Evolutionary conservation across 1,284 basidiomycete genomes (phyloP).

Genomic region (Mycena citricolor): DNA sequence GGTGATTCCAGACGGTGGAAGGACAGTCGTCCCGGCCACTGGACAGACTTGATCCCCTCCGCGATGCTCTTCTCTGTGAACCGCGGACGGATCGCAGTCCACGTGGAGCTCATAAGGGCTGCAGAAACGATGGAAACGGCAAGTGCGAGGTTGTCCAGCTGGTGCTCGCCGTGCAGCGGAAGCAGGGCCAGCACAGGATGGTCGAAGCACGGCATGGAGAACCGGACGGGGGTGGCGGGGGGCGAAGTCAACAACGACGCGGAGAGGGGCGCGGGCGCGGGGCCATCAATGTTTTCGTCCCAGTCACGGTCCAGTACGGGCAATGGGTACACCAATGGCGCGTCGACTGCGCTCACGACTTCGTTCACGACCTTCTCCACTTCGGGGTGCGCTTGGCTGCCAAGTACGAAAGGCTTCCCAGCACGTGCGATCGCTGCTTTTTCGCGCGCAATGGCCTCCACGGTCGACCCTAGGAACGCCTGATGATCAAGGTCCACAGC

Average conservation of each 20-base stretch:
- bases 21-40: slow-evolving; percentile 86
- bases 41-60: slow-evolving; percentile 56
- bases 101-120: slow-evolving; percentile 49
- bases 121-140: slow-evolving; percentile 67
- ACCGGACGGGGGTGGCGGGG: slow-evolving; percentile 43
- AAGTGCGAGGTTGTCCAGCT: slow-evolving; percentile 77
- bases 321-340: slow-evolving; percentile 39
- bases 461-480: slow-evolving; percentile 78
- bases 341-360: slow-evolving; percentile 41
- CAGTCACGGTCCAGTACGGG: slow-evolving; percentile 33
- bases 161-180: slow-evolving; percentile 79
- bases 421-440: slow-evolving; percentile 82
- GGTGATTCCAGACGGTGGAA: slow-evolving; percentile 46
- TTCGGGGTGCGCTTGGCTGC: slow-evolving; percentile 58
- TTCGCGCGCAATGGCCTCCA: slow-evolving; percentile 76
- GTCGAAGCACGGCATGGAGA: slow-evolving; percentile 42
- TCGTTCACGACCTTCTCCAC: slow-evolving; percentile 42
- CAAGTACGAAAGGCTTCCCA: slow-evolving; percentile 74
- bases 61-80: slow-evolving; percentile 51
- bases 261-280: slow-evolving; percentile 29
- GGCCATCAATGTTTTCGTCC: slow-evolving; percentile 39
- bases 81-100: slow-evolving; percentile 24
- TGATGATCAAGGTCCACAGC: slow-evolving; percentile 93
- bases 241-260: slow-evolving; percentile 38
- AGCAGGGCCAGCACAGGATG: slow-evolving; percentile 44